Evolutionary conservation across 306 rosid genomes (phyloP).

Genomic region (Vigna trinervia): DNA sequence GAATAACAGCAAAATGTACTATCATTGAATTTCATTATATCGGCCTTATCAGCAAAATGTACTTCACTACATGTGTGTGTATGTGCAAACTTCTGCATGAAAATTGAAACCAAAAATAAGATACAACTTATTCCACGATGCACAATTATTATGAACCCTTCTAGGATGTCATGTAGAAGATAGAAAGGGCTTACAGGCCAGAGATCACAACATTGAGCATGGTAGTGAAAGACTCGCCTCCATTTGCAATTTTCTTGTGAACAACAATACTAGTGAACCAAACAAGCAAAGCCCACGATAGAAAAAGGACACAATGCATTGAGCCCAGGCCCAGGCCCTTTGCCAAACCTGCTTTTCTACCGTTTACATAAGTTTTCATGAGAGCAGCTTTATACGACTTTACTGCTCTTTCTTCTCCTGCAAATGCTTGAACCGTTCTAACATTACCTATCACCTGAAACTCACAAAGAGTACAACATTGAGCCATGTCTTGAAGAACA

Average conservation of each 20-base stretch:
- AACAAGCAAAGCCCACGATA: slow-evolving; percentile 89
- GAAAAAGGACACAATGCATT: slow-evolving; percentile 88
- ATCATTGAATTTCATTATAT: neutral
- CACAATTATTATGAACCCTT: neutral
- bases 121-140: neutral
- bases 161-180: neutral
- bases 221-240: slow-evolving; percentile 96
- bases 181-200: slow-evolving; percentile 81
- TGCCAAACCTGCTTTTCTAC: slow-evolving; percentile 85
- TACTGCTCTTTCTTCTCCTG: slow-evolving; percentile 92
- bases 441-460: slow-evolving; percentile 89
- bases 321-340: slow-evolving; percentile 94
- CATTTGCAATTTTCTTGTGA: slow-evolving; percentile 87
- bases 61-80: neutral
- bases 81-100: neutral
- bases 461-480: neutral
- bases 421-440: slow-evolving; percentile 96
- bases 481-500: neutral
- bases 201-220: slow-evolving; percentile 97
- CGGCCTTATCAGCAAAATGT: neutral
- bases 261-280: slow-evolving; percentile 94
- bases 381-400: slow-evolving; percentile 75
- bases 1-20: neutral
- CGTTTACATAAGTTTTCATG: slow-evolving; percentile 70
- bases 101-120: neutral